A percentile compares a stretch with the other conserved stretches of the same genome.
Conservation (phyloP, 352 stramenopile genomes). For the Phytophthora colocasiae region DNA sequence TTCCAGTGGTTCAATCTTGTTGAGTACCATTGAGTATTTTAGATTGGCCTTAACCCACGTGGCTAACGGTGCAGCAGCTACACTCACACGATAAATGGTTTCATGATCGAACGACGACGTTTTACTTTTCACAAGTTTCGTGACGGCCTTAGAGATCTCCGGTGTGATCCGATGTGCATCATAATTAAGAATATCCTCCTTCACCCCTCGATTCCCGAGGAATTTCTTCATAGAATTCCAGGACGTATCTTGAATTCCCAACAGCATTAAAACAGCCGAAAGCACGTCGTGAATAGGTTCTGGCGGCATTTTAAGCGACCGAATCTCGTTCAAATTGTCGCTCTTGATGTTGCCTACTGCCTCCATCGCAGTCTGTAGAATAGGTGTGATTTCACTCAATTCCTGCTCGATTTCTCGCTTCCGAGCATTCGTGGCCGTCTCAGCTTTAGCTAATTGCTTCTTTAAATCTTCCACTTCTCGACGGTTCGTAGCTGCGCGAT, state of each 20-base stretch:
- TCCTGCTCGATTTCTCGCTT: slow-evolving; percentile 96
- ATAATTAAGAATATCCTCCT: slow-evolving; percentile 97
- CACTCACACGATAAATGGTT: slow-evolving; percentile 94
- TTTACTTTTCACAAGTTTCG: slow-evolving; percentile 94
- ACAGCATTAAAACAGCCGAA: slow-evolving; percentile 94
- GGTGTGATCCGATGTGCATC: slow-evolving; percentile 92
- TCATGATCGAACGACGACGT: slow-evolving; percentile 93
- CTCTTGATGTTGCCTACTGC: slow-evolving; percentile 95
- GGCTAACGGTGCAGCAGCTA: slow-evolving; percentile 93
- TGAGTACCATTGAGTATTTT: slow-evolving; percentile 95
- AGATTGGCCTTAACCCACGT: slow-evolving; percentile 97
- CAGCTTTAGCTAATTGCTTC: slow-evolving; percentile 88
- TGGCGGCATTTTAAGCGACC: slow-evolving; percentile 95
- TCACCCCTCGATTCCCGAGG: slow-evolving; percentile 94
- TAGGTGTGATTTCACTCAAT: slow-evolving; percentile 90
- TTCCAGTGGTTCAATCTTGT: slow-evolving; percentile 95
- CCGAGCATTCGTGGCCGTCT: slow-evolving; percentile 89
- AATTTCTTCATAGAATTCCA: slow-evolving; percentile 99
- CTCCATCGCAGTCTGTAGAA: slow-evolving; percentile 92
- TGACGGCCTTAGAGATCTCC: slow-evolving; percentile 92
- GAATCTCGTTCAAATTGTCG: slow-evolving; percentile 96
- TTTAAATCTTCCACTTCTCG: slow-evolving; percentile 94
- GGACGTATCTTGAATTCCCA: slow-evolving; percentile 95
- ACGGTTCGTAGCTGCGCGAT: slow-evolving; percentile 87
- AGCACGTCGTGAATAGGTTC: slow-evolving; percentile 96